Conservation (phyloP, 73 alveolate species). For the Diophrys sp. region DNA sequence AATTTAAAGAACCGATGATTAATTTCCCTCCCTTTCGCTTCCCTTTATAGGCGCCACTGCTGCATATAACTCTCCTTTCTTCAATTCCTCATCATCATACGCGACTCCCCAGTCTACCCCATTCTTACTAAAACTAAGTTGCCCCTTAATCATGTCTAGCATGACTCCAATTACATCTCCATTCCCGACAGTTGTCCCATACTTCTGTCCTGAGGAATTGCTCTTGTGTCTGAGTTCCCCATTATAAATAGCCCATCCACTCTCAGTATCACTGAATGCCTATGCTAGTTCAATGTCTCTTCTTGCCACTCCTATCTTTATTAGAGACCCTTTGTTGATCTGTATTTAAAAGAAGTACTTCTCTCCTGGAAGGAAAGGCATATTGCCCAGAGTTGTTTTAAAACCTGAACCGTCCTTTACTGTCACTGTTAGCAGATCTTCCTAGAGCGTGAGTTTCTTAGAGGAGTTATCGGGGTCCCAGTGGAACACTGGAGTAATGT, state of each 20-base stretch:
- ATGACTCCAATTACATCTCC: slow-evolving; percentile 58
- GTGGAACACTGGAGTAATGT: slow-evolving; percentile 30
- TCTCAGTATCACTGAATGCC: slow-evolving; percentile 43
- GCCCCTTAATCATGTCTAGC: slow-evolving; percentile 55
- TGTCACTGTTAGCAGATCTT: slow-evolving; percentile 32
- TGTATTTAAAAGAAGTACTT: slow-evolving; percentile 36
- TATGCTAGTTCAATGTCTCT: slow-evolving; percentile 18
- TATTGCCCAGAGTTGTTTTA: slow-evolving; percentile 50
- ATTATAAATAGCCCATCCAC: slow-evolving; percentile 59
- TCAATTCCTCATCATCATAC: slow-evolving; percentile 44
- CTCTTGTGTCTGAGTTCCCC: slow-evolving; percentile 60
- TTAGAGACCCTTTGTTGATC: slow-evolving; percentile 40
- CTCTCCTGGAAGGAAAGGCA: slow-evolving; percentile 32
- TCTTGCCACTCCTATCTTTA: slow-evolving; percentile 52
- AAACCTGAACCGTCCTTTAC: slow-evolving; percentile 55
- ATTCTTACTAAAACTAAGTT: slow-evolving; percentile 47
- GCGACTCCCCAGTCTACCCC: slow-evolving; percentile 59
- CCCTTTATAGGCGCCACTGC: slow-evolving; percentile 55
- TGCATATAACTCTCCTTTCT: slow-evolving; percentile 46
- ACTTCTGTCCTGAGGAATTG: slow-evolving; percentile 38
- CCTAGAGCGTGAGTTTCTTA: slow-evolving; percentile 24
- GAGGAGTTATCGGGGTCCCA: slow-evolving; percentile 49
- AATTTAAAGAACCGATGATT: no score
- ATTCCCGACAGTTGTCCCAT: slow-evolving; percentile 33
- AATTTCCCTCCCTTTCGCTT: slow-evolving; percentile 16